Evolutionary conservation across 2,329 filamentous ascomycete genomes (phyloP), one percentile per base, ranked within the genome.

Genomic region (Leptographium lundbergii): DNA sequence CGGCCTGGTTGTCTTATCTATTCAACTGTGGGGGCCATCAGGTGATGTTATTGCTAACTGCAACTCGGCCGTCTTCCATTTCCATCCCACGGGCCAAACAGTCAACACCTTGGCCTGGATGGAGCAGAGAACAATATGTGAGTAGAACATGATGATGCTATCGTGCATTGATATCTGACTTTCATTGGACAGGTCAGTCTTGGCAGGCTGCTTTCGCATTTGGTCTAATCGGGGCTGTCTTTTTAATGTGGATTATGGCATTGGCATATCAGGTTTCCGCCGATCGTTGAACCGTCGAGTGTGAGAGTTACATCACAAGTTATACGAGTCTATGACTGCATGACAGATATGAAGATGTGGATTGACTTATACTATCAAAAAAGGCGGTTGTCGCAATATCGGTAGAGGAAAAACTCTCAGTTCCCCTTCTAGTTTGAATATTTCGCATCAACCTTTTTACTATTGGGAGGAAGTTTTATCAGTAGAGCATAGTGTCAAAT

Each of bases 121-220:
- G 64, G 72, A 85, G 70, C 82, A 87, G 69, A 72, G 73, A 66
- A 81, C 74, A 55, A 86, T 86, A 64, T 87, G 83, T 80, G 71
- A 75, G 80, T 62, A 32, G 0, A 5, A 6, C 5, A 6, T 22
- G 2, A 14, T 4, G 10, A 17, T 25, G 39, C 25, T 11, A 3
- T n/a, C 14, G 3, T 4, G 17, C 4, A 6, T 17, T 34, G 5
- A 19, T 3, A 39, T 4, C 60, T 60, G 32, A 59, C 39, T 3
- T 9, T 3, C 52, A 24, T 29, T 9, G 7, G 10, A 45, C 14
- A 82, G 79, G 80, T 68, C 80, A 84, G 69, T 77, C 77, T 51
- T 87, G 84, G 84, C 79, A 84, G 65, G 77, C 84, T 1, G 80
- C 81, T 1, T 87, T 86, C 69, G 77, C 82, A 1, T 83, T 87